A percentile compares a stretch with the other conserved stretches of the same genome.
These are phyloP conservation scores for Fusarium equiseti DNA, from an alignment of 2,329 filamentous ascomycete species.

Conservation along the genomic window DNA sequence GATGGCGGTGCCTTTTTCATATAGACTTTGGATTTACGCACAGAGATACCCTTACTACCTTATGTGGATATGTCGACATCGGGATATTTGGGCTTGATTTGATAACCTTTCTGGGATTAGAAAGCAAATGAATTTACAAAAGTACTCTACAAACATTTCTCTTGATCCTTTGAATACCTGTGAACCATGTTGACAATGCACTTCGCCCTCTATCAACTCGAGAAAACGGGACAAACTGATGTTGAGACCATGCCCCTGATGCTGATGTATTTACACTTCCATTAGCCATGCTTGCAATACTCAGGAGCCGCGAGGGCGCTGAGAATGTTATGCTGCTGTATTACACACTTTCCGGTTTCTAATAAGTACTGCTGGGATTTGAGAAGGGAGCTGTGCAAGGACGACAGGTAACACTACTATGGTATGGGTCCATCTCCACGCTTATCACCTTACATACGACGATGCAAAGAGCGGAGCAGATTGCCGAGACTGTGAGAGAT, in stretches of 20 bases:
- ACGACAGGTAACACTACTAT: not conserved
- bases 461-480: not conserved
- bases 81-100: conserved; percentile 23
- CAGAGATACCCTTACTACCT: conserved; percentile 39
- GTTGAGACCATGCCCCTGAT: not conserved
- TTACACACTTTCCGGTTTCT: not conserved
- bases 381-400: not conserved
- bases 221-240: not conserved
- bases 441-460: not conserved
- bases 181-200: not conserved
- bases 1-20: conserved; percentile 16
- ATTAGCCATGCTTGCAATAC: not conserved
- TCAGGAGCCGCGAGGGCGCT: not conserved
- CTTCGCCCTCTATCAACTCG: not conserved
- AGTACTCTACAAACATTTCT: not conserved
- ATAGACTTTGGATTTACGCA: conserved; percentile 35
- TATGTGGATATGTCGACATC: conserved; percentile 30
- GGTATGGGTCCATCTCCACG: not conserved
- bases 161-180: not conserved
- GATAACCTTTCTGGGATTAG: conserved; percentile 10
- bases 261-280: not conserved
- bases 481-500: not conserved
- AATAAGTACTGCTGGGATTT: not conserved
- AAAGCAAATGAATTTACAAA: conserved; percentile 14
- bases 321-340: not conserved